Conservation (phyloP, 768 basidiomycete species). For the Tricholoma saponaceum region DNA sequence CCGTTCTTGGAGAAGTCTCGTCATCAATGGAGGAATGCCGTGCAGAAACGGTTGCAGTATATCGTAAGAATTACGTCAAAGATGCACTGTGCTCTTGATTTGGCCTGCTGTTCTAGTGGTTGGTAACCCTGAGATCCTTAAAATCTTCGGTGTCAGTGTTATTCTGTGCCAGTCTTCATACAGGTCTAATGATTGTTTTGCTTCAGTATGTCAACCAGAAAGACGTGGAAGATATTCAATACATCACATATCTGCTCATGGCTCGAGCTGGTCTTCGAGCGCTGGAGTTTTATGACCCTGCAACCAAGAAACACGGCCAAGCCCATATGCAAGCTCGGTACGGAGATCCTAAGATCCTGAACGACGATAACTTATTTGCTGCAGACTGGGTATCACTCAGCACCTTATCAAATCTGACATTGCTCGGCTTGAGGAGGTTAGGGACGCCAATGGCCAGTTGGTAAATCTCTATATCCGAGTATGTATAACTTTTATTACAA, state of each 20-base stretch:
- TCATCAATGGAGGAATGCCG: conserved; percentile 92
- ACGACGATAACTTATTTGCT: not conserved
- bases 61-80: conserved; percentile 42
- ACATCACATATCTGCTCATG: conserved; percentile 81
- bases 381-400: conserved; percentile 77
- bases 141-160: conserved; percentile 68
- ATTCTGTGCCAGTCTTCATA: not conserved
- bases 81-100: not conserved
- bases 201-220: conserved; percentile 60
- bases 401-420: conserved; percentile 71
- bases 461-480: conserved; percentile 71
- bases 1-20: conserved; percentile 82
- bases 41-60: conserved; percentile 85
- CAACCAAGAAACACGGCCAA: conserved; percentile 79
- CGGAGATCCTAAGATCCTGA: conserved; percentile 12
- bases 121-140: conserved; percentile 70
- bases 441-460: conserved; percentile 50
- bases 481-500: too few species aligned
- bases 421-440: conserved; percentile 65
- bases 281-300: conserved; percentile 81
- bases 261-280: conserved; percentile 78
- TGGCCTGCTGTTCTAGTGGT: conserved; percentile 43
- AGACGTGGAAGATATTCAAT: conserved; percentile 75
- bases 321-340: conserved; percentile 91
- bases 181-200: not conserved